phyloP scores from a whole-genome alignment of 805 yeast genomes.

The Wickerhamomyces tratensis region DNA sequence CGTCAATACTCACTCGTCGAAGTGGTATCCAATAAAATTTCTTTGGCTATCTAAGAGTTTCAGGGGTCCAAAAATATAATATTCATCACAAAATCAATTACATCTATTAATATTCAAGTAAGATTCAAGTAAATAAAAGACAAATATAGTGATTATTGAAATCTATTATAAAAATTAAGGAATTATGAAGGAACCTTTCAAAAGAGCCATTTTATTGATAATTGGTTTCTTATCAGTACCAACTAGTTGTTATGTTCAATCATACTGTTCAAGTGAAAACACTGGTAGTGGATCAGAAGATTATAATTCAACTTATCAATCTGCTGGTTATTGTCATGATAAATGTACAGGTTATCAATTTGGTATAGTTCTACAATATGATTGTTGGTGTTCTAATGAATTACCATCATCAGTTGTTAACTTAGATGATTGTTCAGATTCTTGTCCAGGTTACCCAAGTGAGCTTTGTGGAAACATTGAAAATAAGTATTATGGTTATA shows the following conservation, averaged over 20 bases:
- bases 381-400: conserved; percentile 55
- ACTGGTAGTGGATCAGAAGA: conserved; percentile 21
- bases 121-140: too few relatives aligned
- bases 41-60: too few relatives aligned
- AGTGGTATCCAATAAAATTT: too few relatives aligned
- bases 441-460: conserved; percentile 35
- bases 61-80: too few relatives aligned
- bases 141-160: too few relatives aligned
- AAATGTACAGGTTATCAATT: conserved; percentile 39
- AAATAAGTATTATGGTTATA: conserved; percentile 43
- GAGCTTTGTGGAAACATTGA: conserved; percentile 34
- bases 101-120: too few relatives aligned
- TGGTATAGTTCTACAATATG: conserved; percentile 39
- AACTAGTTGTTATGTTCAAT: background rate
- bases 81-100: too few relatives aligned
- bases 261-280: conserved; percentile 27
- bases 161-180: too few relatives aligned
- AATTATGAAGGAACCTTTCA: too few relatives aligned
- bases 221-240: too few relatives aligned
- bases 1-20: too few relatives aligned
- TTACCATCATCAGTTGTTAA: conserved; percentile 34
- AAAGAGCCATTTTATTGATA: too few relatives aligned
- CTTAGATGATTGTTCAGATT: conserved; percentile 21
- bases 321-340: conserved; percentile 43
- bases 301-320: conserved; percentile 21